A percentile compares a stretch with the other conserved stretches of the same genome.
These are phyloP conservation scores for Diaporthe batatas DNA, from an alignment of 2,329 filamentous ascomycete species.

Conservation along the genomic window DNA sequence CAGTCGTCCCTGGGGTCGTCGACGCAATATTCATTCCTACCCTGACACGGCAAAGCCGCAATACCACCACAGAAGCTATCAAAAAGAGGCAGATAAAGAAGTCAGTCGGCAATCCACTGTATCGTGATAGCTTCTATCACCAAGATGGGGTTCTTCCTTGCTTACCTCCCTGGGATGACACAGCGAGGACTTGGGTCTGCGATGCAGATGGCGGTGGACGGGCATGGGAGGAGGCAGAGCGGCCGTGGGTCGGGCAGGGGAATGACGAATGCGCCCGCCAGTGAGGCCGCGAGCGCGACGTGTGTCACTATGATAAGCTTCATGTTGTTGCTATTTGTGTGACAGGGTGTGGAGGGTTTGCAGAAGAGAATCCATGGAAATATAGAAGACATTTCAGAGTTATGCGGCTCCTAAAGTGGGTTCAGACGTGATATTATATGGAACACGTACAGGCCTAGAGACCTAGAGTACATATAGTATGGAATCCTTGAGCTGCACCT, in stretches of 20 bases:
- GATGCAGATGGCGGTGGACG: slow-evolving; percentile 33
- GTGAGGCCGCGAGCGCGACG: neutral
- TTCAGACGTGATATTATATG: neutral
- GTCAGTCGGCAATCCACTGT: neutral
- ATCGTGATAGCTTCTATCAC: too few relatives aligned
- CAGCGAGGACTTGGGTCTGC: slow-evolving; percentile 31
- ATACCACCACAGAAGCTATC: slow-evolving; percentile 32
- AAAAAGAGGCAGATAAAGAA: too few relatives aligned
- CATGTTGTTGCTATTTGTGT: neutral
- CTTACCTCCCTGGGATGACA: slow-evolving; percentile 23
- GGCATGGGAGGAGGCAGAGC: slow-evolving; percentile 3
- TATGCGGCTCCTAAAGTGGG: neutral
- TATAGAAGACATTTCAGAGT: too few relatives aligned
- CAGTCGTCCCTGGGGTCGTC: slow-evolving; percentile 60
- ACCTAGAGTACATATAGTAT: too few relatives aligned
- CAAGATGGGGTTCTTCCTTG: too few relatives aligned
- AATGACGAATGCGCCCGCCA: neutral
- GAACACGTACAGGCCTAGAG: neutral
- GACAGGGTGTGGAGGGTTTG: neutral
- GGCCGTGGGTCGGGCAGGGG: neutral
- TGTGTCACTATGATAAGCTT: neutral
- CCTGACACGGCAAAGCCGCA: neutral
- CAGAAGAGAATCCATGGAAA: neutral
- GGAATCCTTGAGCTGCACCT: neutral
- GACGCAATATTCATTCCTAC: slow-evolving; percentile 48